A percentile compares a stretch with the other conserved stretches of the same genome.
Conservation (phyloP, 257 asterid species). For the Solanum corneliomulleri region DNA sequence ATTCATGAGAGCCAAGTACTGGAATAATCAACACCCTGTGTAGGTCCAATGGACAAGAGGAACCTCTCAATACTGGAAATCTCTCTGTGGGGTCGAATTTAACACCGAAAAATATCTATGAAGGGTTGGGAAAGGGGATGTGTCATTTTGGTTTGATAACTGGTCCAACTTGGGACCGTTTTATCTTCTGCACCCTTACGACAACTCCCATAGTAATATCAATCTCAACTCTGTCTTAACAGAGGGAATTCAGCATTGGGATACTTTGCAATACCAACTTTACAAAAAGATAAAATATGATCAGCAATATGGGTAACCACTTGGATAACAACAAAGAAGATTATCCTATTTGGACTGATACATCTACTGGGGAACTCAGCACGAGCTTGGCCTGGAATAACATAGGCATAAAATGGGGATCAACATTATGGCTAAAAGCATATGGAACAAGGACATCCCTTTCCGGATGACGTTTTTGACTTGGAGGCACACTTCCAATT, state of each 20-base stretch:
- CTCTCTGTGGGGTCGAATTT: too few relatives aligned
- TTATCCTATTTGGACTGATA: not conserved
- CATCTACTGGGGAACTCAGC: not conserved
- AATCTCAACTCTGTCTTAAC: not conserved
- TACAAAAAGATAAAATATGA: not conserved
- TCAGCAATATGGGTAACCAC: not conserved
- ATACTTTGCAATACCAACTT: not conserved
- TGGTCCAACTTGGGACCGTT: not conserved
- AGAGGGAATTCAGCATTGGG: not conserved
- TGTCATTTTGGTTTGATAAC: too few relatives aligned
- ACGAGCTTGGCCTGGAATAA: not conserved
- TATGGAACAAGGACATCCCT: not conserved
- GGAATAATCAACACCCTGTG: not conserved
- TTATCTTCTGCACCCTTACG: not conserved
- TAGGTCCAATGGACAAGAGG: not conserved
- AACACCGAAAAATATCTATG: too few relatives aligned
- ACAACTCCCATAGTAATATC: not conserved
- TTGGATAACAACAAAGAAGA: not conserved
- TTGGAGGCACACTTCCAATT: not conserved
- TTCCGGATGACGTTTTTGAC: not conserved
- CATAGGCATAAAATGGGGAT: not conserved
- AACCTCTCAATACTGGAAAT: not conserved
- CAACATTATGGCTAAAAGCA: not conserved
- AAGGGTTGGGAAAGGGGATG: too few relatives aligned
- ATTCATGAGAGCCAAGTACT: not conserved